phyloP scores from a whole-genome alignment of 2,329 filamentous ascomycete genomes.

The Exophiala lecanii-corni region DNA sequence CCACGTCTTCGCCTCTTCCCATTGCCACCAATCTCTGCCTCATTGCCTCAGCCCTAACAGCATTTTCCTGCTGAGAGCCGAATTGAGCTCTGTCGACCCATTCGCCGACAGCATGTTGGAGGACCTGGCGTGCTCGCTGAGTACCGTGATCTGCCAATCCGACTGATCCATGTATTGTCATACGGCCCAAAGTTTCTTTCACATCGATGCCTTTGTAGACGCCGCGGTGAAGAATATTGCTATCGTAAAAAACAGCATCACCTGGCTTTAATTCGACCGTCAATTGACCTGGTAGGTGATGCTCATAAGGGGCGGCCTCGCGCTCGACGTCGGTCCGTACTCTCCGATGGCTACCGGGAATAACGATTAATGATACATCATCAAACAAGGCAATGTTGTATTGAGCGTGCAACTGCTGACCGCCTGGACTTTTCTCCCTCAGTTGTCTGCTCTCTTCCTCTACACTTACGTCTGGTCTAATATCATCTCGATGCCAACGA shows the following conservation, averaged over 20 bases:
- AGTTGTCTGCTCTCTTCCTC: conserved; percentile 65
- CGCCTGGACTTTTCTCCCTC: conserved; percentile 40
- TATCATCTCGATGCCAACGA: conserved; percentile 82
- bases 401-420: conserved; percentile 68
- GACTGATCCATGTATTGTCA: conserved; percentile 42
- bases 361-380: conserved; percentile 68
- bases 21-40: conserved; percentile 41
- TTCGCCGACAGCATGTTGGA: conserved; percentile 44
- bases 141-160: conserved; percentile 37
- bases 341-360: conserved; percentile 71
- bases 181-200: conserved; percentile 34
- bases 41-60: conserved; percentile 40
- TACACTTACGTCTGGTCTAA: conserved; percentile 59
- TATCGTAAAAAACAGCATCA: conserved; percentile 83
- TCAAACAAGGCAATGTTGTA: conserved; percentile 81
- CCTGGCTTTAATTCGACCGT: conserved; percentile 65
- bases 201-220: conserved; percentile 38
- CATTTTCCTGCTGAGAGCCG: conserved; percentile 32
- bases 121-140: conserved; percentile 39
- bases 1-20: conserved; percentile 42
- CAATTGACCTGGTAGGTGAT: conserved; percentile 58
- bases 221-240: conserved; percentile 66
- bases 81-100: conserved; percentile 40
- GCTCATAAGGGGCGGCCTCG: conserved; percentile 60
- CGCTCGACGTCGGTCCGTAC: conserved; percentile 68